These are phyloP conservation scores for Fusarium fracticaudum DNA, from an alignment of 2,329 filamentous ascomycete genomes.

Conservation along the genomic window DNA sequence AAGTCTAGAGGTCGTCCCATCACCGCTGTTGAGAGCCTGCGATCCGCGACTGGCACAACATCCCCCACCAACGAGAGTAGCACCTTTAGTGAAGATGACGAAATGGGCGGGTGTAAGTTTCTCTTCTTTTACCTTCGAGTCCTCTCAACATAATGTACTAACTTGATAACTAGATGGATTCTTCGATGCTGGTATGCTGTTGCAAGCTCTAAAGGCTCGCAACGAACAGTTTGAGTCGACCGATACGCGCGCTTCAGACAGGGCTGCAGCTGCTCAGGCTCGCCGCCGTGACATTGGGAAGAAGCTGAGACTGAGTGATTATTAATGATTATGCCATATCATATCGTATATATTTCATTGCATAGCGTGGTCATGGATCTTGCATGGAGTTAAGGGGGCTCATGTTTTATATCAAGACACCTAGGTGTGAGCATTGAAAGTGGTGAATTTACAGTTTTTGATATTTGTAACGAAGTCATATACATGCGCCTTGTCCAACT, in stretches of 20 bases:
- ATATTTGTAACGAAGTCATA: neutral
- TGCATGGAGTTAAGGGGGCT: slow-evolving; percentile 33
- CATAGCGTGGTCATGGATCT: slow-evolving; percentile 21
- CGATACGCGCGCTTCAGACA: slow-evolving; percentile 65
- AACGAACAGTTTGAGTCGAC: slow-evolving; percentile 62
- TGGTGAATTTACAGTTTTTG: neutral
- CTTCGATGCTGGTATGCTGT: slow-evolving; percentile 95
- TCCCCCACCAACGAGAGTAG: slow-evolving; percentile 75
- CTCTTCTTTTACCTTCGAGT: neutral
- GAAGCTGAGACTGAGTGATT: slow-evolving; percentile 76
- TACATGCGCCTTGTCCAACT: neutral
- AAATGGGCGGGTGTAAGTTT: slow-evolving; percentile 89
- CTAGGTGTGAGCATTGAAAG: neutral
- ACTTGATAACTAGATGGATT: slow-evolving; percentile 78
- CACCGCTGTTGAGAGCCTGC: slow-evolving; percentile 61
- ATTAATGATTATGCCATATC: slow-evolving; percentile 54
- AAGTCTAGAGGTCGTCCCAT: slow-evolving; percentile 82
- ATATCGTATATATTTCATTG: slow-evolving; percentile 1
- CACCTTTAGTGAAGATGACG: slow-evolving; percentile 83
- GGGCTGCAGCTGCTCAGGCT: slow-evolving; percentile 68
- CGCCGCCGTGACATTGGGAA: slow-evolving; percentile 76
- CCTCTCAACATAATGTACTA: slow-evolving; percentile 35
- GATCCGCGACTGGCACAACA: slow-evolving; percentile 58
- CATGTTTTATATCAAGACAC: slow-evolving; percentile 13
- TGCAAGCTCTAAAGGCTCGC: slow-evolving; percentile 84